Percentiles rank a stretch among this genome's conserved stretches.
Conservation (phyloP, 352 stramenopile species). For the Phytophthora palmivora region DNA sequence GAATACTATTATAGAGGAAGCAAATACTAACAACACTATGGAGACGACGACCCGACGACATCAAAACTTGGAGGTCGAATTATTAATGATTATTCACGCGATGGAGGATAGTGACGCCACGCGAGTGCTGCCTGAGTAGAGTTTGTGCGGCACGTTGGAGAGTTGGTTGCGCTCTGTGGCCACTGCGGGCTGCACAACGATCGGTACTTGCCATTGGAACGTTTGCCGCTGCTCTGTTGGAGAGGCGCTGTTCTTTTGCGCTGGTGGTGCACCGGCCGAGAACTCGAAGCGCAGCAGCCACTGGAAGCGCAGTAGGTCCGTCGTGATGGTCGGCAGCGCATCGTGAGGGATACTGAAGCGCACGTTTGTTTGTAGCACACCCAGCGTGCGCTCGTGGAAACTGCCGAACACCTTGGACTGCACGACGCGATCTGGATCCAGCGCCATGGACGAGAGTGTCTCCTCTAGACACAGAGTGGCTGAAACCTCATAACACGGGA, state of each 20-base stretch:
- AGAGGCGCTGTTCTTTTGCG: not conserved
- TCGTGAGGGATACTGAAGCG: conserved; percentile 65
- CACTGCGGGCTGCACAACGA: conserved; percentile 48
- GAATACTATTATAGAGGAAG: no score
- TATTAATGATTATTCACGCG: no score
- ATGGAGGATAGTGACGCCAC: conserved; percentile 21
- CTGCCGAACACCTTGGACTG: conserved; percentile 56
- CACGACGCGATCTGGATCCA: conserved; percentile 62
- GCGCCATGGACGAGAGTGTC: conserved; percentile 53
- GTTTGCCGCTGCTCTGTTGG: conserved; percentile 35
- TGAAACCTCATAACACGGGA: conserved; percentile 58
- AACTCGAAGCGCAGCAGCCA: conserved; percentile 76
- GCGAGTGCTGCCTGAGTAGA: conserved; percentile 55
- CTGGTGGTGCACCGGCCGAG: conserved; percentile 30
- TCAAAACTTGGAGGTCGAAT: no score
- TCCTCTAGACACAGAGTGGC: conserved; percentile 62
- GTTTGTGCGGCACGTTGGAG: conserved; percentile 62
- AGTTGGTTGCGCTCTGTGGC: conserved; percentile 43
- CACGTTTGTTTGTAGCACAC: conserved; percentile 60
- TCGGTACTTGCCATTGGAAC: conserved; percentile 66
- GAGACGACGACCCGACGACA: no score
- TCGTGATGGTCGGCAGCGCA: conserved; percentile 61
- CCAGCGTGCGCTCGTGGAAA: conserved; percentile 56
- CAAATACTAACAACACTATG: no score
- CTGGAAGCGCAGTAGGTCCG: conserved; percentile 67